Conservation (phyloP, 2,329 filamentous ascomycete species). For the Pseudovirgaria hyperparasitica region DNA sequence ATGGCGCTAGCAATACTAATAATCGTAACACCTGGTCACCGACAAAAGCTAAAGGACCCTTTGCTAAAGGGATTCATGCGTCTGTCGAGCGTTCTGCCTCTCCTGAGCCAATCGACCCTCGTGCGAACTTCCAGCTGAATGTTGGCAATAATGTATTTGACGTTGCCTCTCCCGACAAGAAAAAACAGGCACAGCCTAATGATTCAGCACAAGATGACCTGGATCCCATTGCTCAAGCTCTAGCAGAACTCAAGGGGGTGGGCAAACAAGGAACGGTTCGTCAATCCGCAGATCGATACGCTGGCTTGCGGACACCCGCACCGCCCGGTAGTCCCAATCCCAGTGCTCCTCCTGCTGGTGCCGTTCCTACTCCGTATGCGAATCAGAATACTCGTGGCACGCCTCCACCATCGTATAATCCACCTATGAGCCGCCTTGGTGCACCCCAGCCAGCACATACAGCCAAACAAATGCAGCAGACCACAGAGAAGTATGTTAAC, state of each 20-base stretch:
- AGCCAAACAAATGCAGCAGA: conserved; percentile 88
- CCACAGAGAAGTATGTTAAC: conserved; percentile 74
- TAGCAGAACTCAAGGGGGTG: conserved; percentile 84
- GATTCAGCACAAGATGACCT: conserved; percentile 44
- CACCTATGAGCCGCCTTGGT: conserved; percentile 64
- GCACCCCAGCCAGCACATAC: conserved; percentile 88
- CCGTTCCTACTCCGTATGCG: conserved; percentile 32
- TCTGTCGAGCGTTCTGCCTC: conserved; percentile 26
- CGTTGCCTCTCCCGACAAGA: conserved; percentile 61
- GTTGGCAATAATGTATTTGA: conserved; percentile 94
- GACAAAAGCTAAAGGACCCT: conserved; percentile 22
- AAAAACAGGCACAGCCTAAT: conserved; percentile 33
- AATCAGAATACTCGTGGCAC: conserved; percentile 54
- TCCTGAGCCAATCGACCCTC: conserved; percentile 74
- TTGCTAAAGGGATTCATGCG: conserved; percentile 15
- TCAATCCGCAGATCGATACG: conserved; percentile 92
- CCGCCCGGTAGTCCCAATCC: conserved; percentile 27
- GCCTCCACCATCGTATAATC: conserved; percentile 77
- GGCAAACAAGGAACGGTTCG: conserved; percentile 67
- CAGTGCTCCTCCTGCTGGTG: conserved; percentile 25
- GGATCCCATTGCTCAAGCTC: conserved; percentile 83
- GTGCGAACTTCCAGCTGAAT: conserved; percentile 85
- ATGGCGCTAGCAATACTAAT: conserved; percentile 24
- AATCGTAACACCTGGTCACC: conserved; percentile 43
- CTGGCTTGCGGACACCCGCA: conserved; percentile 78